Evolutionary conservation across 2,329 filamentous ascomycete species (phyloP).

Genomic region (Diaporthe citrichinensis): DNA sequence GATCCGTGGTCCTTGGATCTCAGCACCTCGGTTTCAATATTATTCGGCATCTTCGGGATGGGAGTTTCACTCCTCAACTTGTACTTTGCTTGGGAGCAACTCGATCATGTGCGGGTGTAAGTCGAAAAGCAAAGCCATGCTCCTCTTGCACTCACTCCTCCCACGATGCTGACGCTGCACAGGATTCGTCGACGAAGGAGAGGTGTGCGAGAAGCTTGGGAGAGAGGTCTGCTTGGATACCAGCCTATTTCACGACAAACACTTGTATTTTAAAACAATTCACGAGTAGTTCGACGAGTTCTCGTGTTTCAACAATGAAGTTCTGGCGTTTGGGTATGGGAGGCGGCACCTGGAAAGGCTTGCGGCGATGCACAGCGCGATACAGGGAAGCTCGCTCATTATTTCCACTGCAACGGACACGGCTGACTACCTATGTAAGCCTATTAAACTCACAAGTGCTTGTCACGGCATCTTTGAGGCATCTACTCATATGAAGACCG

Average conservation of each 20-base stretch:
- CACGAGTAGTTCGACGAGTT: too few species aligned
- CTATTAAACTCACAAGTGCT: too few species aligned
- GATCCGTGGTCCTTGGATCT: slow-evolving; percentile 23
- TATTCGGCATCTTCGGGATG: background rate
- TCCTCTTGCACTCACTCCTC: background rate
- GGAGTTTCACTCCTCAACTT: background rate
- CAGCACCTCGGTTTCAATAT: background rate
- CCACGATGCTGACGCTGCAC: background rate
- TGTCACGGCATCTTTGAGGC: background rate
- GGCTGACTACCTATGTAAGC: background rate
- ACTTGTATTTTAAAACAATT: background rate
- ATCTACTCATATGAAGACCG: background rate
- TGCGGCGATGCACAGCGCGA: background rate
- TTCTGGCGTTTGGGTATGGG: background rate
- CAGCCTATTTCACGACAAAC: background rate
- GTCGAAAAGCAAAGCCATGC: background rate
- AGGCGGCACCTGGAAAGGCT: too few species aligned
- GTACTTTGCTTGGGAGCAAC: slow-evolving; percentile 28
- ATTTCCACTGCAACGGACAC: fast-evolving
- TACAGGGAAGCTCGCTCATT: background rate
- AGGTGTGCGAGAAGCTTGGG: background rate
- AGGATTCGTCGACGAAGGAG: slow-evolving; percentile 11
- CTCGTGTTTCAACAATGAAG: too few species aligned
- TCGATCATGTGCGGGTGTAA: slow-evolving; percentile 7
- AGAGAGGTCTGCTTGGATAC: background rate